Base-by-base conservation (phyloP, 345 rosid species). In the Camelina neglecta region DNA sequence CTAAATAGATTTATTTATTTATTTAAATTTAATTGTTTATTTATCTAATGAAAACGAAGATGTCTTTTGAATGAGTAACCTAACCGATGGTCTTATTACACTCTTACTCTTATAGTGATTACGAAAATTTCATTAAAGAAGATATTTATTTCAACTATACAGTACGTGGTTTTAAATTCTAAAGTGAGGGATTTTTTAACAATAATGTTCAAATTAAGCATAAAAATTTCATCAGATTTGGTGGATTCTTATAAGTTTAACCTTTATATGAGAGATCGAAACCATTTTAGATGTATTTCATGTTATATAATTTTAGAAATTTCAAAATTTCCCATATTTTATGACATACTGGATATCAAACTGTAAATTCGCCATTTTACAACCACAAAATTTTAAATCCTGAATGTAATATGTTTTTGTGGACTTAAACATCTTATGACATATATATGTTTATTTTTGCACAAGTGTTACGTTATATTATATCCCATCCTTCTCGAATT, bases 51-150 rank as follows among this genome's bases (percentile, higher is more conserved):
- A 26, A 45, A 68, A 53, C 13, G 50, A 69, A 61, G 56, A 69
- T 69, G 54, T 76, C 64, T 76, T 76, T 76, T 76, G 75, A n/a
- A 69, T 69, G 79, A 51, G 42, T 60, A 20, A 76, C 70, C 80
- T 76, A 69, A 62, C 75, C 24, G n/a, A 60, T 15, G 24, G 42
- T 38, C 42, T 38, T 35, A 44, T 29, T 29, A 29, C 31, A 26
- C 31, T 29, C 31, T 29, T 29, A 11, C 2, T 66, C 58, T 56
- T 56, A 33, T 8, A 58, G 4, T 13, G 18, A 29, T 13, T 29
- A 12, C 15, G 12, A 56, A 2, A 3, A 1, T 10, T 9, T 39
- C 42, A 31, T 18, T 15, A 31, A 42, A 7, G 29, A 47, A 3
- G 18, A 10, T 50, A 6, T 29, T 67, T 8, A 6, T 20, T 35